Evolutionary conservation across 1,139 yeast species (phyloP).

Genomic region (Groenewaldozyma auringiensis): DNA sequence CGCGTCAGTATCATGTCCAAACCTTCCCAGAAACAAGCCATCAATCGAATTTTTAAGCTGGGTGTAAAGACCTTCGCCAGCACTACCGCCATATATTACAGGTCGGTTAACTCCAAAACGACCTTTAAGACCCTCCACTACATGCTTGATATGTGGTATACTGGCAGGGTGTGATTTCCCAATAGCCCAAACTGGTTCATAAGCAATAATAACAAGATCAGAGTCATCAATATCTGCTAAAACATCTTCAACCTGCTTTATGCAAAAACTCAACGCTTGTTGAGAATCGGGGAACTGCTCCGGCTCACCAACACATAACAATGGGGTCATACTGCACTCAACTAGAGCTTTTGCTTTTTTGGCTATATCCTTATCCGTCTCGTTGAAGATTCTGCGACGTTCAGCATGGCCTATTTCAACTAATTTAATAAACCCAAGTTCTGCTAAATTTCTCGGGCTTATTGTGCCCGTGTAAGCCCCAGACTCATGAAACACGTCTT

Average conservation of each 20-base stretch:
- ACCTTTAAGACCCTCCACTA: slow-evolving; percentile 18
- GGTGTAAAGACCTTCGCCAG: slow-evolving; percentile 24
- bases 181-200: slow-evolving; percentile 96
- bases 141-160: slow-evolving; percentile 20
- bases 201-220: slow-evolving; percentile 77
- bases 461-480: slow-evolving; percentile 93
- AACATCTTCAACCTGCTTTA: slow-evolving; percentile 75
- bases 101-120: slow-evolving; percentile 12
- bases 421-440: slow-evolving; percentile 66
- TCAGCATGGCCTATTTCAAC: slow-evolving; percentile 89
- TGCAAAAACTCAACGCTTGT: slow-evolving; percentile 63
- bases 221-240: slow-evolving; percentile 47
- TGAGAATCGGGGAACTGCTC: slow-evolving; percentile 66
- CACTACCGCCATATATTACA: slow-evolving; percentile 26
- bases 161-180: slow-evolving; percentile 43
- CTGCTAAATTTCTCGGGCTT: slow-evolving; percentile 60
- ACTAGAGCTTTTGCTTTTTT: slow-evolving; percentile 60
- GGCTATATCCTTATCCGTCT: slow-evolving; percentile 73
- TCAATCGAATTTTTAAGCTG: slow-evolving; percentile 20
- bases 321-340: slow-evolving; percentile 44
- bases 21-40: slow-evolving; percentile 19
- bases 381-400: slow-evolving; percentile 78
- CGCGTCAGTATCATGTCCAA: neutral
- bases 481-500: slow-evolving; percentile 70
- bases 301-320: slow-evolving; percentile 86